phyloP scores from a whole-genome alignment of 2,329 filamentous ascomycete species.

The Atkinsonella hypoxylon region DNA sequence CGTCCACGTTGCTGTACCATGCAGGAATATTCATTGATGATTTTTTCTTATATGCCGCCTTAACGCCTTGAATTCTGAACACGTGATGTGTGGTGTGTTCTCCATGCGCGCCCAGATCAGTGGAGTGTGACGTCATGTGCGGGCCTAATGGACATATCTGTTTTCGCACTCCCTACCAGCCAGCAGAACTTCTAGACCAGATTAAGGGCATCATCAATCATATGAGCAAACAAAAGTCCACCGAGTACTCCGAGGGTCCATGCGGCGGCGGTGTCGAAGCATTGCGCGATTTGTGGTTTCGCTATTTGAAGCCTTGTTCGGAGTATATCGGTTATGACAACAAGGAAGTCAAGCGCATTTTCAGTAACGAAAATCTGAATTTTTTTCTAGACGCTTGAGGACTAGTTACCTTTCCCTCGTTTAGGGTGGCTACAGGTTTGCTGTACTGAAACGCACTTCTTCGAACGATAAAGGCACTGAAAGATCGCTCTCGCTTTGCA shows the following conservation, averaged over 20 bases:
- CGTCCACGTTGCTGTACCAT: constrained; percentile 1
- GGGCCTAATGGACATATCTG: not conserved
- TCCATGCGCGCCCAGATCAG: not conserved
- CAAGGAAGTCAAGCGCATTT: not conserved
- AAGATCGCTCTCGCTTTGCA: too few relatives aligned
- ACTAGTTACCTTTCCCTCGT: too few relatives aligned
- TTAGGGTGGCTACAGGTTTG: too few relatives aligned
- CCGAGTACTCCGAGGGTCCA: not conserved
- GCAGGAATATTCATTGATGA: not conserved
- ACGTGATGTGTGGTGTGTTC: not conserved
- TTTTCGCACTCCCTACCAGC: too few relatives aligned
- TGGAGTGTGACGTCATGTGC: not conserved
- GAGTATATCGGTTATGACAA: not conserved
- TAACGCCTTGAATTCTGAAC: not conserved
- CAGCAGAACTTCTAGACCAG: too few relatives aligned
- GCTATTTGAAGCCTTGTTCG: not conserved
- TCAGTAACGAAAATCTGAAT: too few relatives aligned
- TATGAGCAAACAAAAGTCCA: not conserved
- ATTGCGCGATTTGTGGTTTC: not conserved
- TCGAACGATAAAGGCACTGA: too few relatives aligned
- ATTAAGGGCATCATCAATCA: not conserved
- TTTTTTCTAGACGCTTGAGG: too few relatives aligned
- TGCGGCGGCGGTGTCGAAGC: not conserved
- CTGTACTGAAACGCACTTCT: too few relatives aligned
- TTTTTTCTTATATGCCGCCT: not conserved